phyloP scores from a whole-genome alignment of 1,284 basidiomycete genomes.

The Rhodotorula sp. region DNA sequence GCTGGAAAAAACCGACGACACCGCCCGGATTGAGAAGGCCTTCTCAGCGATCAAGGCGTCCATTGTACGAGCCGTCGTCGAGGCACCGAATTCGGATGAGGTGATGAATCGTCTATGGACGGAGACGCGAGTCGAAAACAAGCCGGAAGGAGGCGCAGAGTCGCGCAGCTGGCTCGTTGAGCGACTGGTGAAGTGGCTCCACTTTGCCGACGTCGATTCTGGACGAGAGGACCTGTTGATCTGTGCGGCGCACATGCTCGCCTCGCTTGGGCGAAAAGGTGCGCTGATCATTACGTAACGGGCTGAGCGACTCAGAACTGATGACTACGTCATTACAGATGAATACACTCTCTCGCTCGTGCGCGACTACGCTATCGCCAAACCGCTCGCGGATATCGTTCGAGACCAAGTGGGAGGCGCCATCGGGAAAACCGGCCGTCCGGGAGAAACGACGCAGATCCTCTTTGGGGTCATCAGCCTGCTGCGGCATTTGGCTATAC shows the following conservation, averaged over 20 bases:
- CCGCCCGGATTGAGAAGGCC: constrained; percentile 52
- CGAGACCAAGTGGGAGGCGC: constrained; percentile 4
- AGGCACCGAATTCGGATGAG: constrained; percentile 74
- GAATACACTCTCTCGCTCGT: constrained; percentile 63
- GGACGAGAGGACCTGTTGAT: constrained; percentile 72
- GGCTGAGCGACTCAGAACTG: not conserved
- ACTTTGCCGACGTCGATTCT: constrained; percentile 46
- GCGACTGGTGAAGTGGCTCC: constrained; percentile 74
- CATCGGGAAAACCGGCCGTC: constrained; percentile 2
- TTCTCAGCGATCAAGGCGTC: constrained; percentile 80
- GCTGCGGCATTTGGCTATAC: constrained; percentile 80
- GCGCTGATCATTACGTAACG: not conserved
- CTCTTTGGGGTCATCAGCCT: constrained; percentile 60
- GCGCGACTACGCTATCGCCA: constrained; percentile 35
- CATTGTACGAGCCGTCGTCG: constrained; percentile 77
- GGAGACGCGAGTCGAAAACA: constrained; percentile 52
- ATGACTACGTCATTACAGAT: constrained; percentile 53
- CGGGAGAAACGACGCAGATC: constrained; percentile 42
- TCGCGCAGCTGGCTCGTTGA: constrained; percentile 64
- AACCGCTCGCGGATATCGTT: constrained; percentile 28
- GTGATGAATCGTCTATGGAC: constrained; percentile 66
- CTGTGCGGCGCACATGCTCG: constrained; percentile 75
- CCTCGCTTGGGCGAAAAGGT: constrained; percentile 66
- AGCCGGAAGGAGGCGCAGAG: constrained; percentile 56
- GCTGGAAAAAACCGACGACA: constrained; percentile 45